These are phyloP conservation scores for Rhodosporidiobolus sp. DNA, from an alignment of 768 basidiomycete species.

Conservation along the genomic window DNA sequence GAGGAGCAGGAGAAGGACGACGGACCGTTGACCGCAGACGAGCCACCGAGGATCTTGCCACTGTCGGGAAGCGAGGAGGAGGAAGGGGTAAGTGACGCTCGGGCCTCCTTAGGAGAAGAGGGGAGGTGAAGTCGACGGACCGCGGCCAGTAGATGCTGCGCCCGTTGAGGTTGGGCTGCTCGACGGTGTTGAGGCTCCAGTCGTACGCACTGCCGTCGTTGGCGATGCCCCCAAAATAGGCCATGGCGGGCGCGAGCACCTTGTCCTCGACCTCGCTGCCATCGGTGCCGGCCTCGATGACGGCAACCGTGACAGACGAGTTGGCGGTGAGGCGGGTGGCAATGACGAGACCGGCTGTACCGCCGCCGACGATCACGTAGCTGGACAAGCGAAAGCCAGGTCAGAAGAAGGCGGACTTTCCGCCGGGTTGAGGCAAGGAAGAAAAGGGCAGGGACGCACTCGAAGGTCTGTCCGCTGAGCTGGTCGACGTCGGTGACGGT, in stretches of 20 bases:
- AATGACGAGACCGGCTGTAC: constrained; percentile 47
- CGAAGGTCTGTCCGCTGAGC: constrained; percentile 32
- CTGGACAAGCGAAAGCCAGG: background rate
- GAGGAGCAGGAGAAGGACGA: background rate
- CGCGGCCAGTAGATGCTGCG: constrained; percentile 43
- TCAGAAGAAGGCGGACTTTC: background rate
- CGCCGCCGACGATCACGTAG: constrained; percentile 23
- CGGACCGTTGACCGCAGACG: constrained; percentile 43
- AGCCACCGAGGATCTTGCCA: constrained; percentile 46
- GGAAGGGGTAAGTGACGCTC: too few species aligned
- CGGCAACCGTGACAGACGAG: constrained; percentile 32
- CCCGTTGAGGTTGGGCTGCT: constrained; percentile 32
- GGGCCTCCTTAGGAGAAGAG: too few species aligned
- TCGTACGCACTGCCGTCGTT: constrained; percentile 37
- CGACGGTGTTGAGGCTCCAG: constrained; percentile 43
- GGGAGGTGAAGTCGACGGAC: constrained; percentile 2
- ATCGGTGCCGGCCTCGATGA: constrained; percentile 47
- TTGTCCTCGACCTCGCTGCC: constrained; percentile 35
- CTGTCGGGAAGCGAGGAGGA: background rate
- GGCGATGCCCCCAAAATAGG: constrained; percentile 28
- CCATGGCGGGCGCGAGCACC: constrained; percentile 35
- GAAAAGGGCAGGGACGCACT: constrained; percentile 28
- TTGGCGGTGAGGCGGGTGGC: constrained; percentile 47
- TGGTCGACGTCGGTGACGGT: constrained; percentile 18
- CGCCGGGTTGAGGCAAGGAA: background rate